Percentiles rank a stretch among this genome's conserved stretches.
Conservation (phyloP, 768 basidiomycete species). For the Saitozyma podzolica region DNA sequence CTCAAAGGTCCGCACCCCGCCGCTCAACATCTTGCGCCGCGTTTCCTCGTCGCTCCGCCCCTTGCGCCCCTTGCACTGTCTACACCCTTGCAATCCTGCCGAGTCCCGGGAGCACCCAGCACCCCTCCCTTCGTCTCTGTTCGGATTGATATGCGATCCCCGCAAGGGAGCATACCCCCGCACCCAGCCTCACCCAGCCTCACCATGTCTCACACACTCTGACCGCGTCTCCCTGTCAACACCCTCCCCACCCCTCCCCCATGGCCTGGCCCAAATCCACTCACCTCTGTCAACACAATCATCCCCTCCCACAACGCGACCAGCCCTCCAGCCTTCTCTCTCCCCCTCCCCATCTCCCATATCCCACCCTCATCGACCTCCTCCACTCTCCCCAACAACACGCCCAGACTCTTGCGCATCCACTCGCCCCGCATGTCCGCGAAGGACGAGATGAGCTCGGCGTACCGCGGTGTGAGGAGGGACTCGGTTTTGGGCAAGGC, state of each 20-base stretch:
- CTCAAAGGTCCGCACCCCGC: too few species aligned
- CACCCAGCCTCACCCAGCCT: too few species aligned
- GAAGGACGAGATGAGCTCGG: conserved; percentile 17
- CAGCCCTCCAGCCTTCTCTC: conserved; percentile 35
- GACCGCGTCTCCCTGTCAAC: too few species aligned
- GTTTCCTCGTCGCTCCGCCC: too few species aligned
- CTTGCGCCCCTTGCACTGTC: too few species aligned
- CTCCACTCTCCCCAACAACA: conserved; percentile 36
- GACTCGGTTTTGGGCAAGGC: conserved; percentile 24
- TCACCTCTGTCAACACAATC: conserved; percentile 42
- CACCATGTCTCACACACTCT: too few species aligned
- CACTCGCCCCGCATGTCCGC: conserved; percentile 34
- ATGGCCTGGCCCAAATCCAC: not conserved
- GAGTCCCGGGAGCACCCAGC: too few species aligned
- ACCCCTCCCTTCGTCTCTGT: too few species aligned
- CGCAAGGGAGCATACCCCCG: too few species aligned
- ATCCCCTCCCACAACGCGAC: conserved; percentile 36
- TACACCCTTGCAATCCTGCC: too few species aligned
- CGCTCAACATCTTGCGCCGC: too few species aligned
- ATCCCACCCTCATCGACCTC: conserved; percentile 43
- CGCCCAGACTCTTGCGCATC: conserved; percentile 27
- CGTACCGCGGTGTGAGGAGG: conserved; percentile 21
- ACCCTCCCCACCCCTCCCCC: not conserved
- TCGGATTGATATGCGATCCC: too few species aligned
- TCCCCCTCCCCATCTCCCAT: conserved; percentile 34